phyloP scores from a whole-genome alignment of 1,284 basidiomycete species.

The Chalciporus piperatoides region DNA sequence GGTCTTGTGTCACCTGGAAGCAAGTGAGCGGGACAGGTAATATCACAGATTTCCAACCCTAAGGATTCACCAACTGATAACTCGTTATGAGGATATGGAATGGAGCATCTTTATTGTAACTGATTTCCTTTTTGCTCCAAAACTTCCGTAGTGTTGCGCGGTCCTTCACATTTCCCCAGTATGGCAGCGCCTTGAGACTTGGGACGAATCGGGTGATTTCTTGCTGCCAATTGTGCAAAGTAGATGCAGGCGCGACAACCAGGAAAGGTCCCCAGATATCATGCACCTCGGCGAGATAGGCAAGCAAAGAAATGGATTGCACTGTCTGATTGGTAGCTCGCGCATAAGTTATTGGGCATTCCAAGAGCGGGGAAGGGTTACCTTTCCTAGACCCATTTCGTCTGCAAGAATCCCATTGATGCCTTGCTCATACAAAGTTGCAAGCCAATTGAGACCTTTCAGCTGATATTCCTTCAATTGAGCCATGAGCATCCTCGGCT shows the following conservation, averaged over 20 bases:
- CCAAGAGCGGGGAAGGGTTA: conserved; percentile 27
- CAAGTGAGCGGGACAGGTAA: conserved; percentile 7
- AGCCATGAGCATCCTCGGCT: conserved; percentile 96
- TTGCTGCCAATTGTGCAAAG: conserved; percentile 99
- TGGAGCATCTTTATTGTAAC: conserved; percentile 91
- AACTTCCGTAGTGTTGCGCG: conserved; percentile 93
- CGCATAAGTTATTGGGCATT: neutral
- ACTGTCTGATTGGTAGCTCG: conserved; percentile 66
- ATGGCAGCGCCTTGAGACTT: conserved; percentile 89
- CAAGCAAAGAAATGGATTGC: conserved; percentile 96
- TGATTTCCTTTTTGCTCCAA: conserved; percentile 98
- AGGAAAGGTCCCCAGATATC: conserved; percentile 99
- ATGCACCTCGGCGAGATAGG: conserved; percentile 95
- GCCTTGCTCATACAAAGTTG: conserved; percentile 97
- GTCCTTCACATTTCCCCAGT: conserved; percentile 99
- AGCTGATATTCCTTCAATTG: conserved; percentile 98
- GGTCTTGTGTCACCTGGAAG: conserved; percentile 86
- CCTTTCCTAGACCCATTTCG: conserved; percentile 98
- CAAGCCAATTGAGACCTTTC: conserved; percentile 98
- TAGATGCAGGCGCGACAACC: conserved; percentile 98
- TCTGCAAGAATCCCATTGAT: conserved; percentile 99
- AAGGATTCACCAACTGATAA: conserved; percentile 80
- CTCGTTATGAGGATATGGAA: conserved; percentile 98
- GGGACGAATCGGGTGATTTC: conserved; percentile 97
- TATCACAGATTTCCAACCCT: neutral